A percentile compares a stretch with the other conserved stretches of the same genome.
Evolutionary conservation across 164 flowering plant species (phyloP).

Genomic region (Stephania yunnanensis): DNA sequence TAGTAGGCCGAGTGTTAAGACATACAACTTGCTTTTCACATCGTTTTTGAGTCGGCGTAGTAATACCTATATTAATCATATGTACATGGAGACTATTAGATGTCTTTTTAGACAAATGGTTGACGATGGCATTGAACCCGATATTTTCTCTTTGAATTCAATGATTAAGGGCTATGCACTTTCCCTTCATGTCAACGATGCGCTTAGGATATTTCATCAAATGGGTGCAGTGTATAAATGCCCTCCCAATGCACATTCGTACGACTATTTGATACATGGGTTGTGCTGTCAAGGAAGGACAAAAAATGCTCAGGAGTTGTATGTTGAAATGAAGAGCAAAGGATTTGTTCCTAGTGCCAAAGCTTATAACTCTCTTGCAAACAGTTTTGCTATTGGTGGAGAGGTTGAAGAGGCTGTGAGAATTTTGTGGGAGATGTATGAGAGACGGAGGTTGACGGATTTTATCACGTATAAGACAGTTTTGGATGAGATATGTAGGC

Average conservation of each 20-base stretch:
- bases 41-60: slow-evolving; percentile 61
- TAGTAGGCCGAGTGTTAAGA: slow-evolving; percentile 60
- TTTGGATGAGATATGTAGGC: slow-evolving; percentile 61
- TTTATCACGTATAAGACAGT: slow-evolving; percentile 68
- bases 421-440: slow-evolving; percentile 69
- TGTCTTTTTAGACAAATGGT: slow-evolving; percentile 78
- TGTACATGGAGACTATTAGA: slow-evolving; percentile 77
- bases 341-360: slow-evolving; percentile 63
- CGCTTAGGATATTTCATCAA: slow-evolving; percentile 78
- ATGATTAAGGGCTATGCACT: slow-evolving; percentile 86
- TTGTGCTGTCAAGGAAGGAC: slow-evolving; percentile 84
- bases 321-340: slow-evolving; percentile 55
- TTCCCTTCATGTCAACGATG: slow-evolving; percentile 83
- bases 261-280: slow-evolving; percentile 74
- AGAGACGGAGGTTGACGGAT: slow-evolving; percentile 39
- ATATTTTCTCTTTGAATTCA: slow-evolving; percentile 62
- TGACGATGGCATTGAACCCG: slow-evolving; percentile 80
- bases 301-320: slow-evolving; percentile 62
- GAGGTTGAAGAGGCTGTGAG: slow-evolving; percentile 70
- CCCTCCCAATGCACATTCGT: slow-evolving; percentile 58
- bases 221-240: slow-evolving; percentile 64
- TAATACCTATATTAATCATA: slow-evolving; percentile 59
- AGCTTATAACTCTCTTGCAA: slow-evolving; percentile 76
- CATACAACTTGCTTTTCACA: slow-evolving; percentile 67
- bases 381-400: slow-evolving; percentile 72